A percentile compares a stretch with the other conserved stretches of the same genome.
phyloP scores from a whole-genome alignment of 75 land plant species.

The Ceratopteris richardii region DNA sequence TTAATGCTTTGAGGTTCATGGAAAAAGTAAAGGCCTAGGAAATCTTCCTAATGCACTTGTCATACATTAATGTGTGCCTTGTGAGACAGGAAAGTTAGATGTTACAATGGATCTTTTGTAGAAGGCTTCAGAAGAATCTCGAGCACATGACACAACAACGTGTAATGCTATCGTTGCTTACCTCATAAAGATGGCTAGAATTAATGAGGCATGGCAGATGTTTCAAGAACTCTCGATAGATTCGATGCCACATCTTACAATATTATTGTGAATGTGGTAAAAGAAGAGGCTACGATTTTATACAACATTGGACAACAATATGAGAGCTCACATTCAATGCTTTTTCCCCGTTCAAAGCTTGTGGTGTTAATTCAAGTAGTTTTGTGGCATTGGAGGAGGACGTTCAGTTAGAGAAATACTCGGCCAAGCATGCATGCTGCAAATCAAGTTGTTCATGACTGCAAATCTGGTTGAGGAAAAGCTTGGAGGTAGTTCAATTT shows the following conservation, averaged over 20 bases:
- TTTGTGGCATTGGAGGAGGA: too few species aligned
- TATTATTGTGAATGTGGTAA: constrained; percentile 22
- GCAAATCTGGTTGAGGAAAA: too few species aligned
- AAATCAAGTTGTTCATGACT: too few species aligned
- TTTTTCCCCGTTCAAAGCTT: too few species aligned
- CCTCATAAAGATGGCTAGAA: constrained; percentile 12
- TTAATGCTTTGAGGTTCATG: neutral
- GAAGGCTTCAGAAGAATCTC: constrained; percentile 13
- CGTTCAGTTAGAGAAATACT: too few species aligned
- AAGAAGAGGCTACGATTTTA: too few species aligned
- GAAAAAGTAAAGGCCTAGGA: neutral
- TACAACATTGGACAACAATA: too few species aligned
- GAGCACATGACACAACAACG: neutral
- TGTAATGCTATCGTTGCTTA: constrained; percentile 18
- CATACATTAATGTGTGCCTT: constrained; percentile 8
- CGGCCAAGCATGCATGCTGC: too few species aligned
- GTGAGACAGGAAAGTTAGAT: constrained; percentile 6
- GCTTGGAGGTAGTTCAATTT: too few species aligned
- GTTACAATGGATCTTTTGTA: constrained; percentile 8
- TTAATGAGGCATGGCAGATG: constrained; percentile 11
- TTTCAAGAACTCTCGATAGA: constrained; percentile 12
- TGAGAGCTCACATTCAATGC: too few species aligned
- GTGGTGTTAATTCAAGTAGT: too few species aligned
- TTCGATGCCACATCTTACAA: constrained; percentile 30
- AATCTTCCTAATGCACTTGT: constrained; percentile 4